A percentile compares a stretch with the other conserved stretches of the same genome.
These are phyloP conservation scores for Nyssa sinensis DNA, from an alignment of 148 eudicot genomes.

Conservation along the genomic window DNA sequence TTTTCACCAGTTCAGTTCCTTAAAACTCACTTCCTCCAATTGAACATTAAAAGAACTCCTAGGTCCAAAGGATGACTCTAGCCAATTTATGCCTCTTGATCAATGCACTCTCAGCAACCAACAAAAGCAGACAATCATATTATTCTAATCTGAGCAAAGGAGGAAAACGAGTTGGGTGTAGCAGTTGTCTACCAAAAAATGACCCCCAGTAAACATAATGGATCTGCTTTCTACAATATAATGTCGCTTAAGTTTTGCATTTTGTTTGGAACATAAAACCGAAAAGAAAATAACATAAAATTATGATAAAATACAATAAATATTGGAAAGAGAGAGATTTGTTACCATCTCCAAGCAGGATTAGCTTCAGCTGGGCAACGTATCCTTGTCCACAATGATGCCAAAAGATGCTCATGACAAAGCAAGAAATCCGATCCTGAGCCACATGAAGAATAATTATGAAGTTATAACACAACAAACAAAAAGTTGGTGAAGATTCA, in stretches of 20 bases:
- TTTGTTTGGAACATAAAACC: background rate
- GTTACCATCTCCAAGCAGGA: conserved; percentile 93
- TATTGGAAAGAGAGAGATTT: background rate
- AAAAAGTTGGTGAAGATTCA: background rate
- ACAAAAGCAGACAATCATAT: background rate
- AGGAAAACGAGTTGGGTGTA: background rate
- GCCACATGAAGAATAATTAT: conserved; percentile 17
- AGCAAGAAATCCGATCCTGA: conserved; percentile 29
- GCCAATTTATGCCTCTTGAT: background rate
- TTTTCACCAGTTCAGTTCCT: background rate
- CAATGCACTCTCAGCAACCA: background rate
- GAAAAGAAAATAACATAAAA: background rate
- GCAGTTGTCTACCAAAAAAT: background rate
- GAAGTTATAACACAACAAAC: conserved; percentile 1
- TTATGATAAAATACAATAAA: background rate
- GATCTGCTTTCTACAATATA: background rate
- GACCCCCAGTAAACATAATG: background rate
- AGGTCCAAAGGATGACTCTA: background rate
- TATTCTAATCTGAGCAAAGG: background rate
- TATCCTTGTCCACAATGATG: conserved; percentile 55
- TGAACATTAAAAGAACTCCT: background rate
- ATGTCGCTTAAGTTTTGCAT: background rate
- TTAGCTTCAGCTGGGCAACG: conserved; percentile 65
- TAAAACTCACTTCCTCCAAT: background rate
- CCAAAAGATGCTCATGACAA: conserved; percentile 25